Percentiles rank a stretch among this genome's conserved stretches.
These are phyloP conservation scores for Salix exigua DNA, from an alignment of 345 rosid species.

Conservation along the genomic window DNA sequence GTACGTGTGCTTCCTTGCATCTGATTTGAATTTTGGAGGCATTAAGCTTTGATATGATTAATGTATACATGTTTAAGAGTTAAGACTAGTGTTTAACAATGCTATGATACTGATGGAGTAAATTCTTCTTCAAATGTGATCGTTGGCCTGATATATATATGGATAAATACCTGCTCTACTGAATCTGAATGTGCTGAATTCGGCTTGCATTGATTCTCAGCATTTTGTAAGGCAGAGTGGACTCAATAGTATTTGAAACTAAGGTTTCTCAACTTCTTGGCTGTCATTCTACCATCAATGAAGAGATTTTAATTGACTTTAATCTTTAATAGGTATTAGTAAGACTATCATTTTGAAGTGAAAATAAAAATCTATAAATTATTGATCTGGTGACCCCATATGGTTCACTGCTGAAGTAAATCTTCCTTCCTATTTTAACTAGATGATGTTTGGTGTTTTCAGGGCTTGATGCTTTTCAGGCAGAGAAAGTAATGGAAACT, in stretches of 20 bases:
- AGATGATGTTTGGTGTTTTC: constrained; percentile 23
- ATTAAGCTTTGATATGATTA: too few relatives aligned
- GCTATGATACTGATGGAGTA: too few relatives aligned
- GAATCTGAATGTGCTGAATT: not conserved
- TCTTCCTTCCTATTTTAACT: not conserved
- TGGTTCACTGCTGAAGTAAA: constrained; percentile 10
- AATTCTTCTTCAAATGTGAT: too few relatives aligned
- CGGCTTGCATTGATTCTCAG: not conserved
- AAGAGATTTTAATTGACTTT: not conserved
- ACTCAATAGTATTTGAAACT: not conserved
- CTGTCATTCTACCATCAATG: not conserved
- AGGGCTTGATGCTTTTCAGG: constrained; percentile 99
- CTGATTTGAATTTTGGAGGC: not conserved
- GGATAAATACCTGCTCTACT: not conserved
- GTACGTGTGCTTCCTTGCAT: constrained; percentile 34
- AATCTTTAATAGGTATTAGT: too few relatives aligned
- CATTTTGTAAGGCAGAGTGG: not conserved
- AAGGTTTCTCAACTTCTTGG: not conserved
- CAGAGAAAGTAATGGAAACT: constrained; percentile 96
- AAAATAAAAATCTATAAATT: not conserved
- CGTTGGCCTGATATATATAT: too few relatives aligned
- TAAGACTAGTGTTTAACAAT: too few relatives aligned
- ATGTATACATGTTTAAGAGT: too few relatives aligned
- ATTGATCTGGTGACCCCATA: not conserved
- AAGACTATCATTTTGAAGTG: not conserved